Evolutionary conservation across 352 stramenopile species (phyloP).

Genomic region (Globisporangium cystogenes): DNA sequence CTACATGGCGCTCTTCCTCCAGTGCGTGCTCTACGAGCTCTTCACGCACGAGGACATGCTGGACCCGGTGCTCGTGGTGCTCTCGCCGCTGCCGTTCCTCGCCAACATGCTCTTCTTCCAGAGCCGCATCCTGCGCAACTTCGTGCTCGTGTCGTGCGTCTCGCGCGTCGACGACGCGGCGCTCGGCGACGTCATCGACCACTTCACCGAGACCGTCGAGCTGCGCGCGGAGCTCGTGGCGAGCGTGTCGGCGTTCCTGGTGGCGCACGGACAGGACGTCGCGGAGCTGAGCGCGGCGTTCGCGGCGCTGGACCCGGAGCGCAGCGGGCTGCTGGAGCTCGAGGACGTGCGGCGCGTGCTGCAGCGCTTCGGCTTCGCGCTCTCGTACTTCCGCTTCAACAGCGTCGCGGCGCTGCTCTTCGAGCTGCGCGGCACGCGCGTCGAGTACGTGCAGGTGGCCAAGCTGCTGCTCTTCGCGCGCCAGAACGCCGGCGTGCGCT

Average conservation of each 20-base stretch:
- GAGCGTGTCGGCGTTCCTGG: constrained; percentile 22
- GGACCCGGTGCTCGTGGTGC: constrained; percentile 14
- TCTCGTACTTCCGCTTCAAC: constrained; percentile 61
- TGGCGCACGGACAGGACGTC: constrained; percentile 14
- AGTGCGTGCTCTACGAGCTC: constrained; percentile 61
- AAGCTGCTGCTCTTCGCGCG: constrained; percentile 19
- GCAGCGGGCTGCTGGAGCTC: constrained; percentile 31
- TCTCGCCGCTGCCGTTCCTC: constrained; percentile 32
- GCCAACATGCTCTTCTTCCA: constrained; percentile 64
- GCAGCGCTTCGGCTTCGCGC: constrained; percentile 29
- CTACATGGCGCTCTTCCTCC: constrained; percentile 50
- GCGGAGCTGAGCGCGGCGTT: constrained; percentile 30
- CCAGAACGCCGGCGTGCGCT: not conserved
- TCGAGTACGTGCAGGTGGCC: constrained; percentile 45
- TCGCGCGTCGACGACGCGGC: constrained; percentile 45
- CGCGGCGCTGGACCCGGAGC: constrained; percentile 13
- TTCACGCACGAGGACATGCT: constrained; percentile 15
- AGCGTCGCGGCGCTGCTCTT: constrained; percentile 53
- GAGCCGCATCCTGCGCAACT: constrained; percentile 54
- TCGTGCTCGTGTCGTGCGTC: constrained; percentile 51
- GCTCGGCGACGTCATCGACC: constrained; percentile 44
- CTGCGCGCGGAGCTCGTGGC: constrained; percentile 44
- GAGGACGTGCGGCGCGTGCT: constrained; percentile 37
- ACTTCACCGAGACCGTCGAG: constrained; percentile 59
- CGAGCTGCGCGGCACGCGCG: constrained; percentile 22